A percentile compares a stretch with the other conserved stretches of the same genome.
phyloP scores from a whole-genome alignment of 495 filamentous ascomycete species.

The Lophiotrema nucula region DNA sequence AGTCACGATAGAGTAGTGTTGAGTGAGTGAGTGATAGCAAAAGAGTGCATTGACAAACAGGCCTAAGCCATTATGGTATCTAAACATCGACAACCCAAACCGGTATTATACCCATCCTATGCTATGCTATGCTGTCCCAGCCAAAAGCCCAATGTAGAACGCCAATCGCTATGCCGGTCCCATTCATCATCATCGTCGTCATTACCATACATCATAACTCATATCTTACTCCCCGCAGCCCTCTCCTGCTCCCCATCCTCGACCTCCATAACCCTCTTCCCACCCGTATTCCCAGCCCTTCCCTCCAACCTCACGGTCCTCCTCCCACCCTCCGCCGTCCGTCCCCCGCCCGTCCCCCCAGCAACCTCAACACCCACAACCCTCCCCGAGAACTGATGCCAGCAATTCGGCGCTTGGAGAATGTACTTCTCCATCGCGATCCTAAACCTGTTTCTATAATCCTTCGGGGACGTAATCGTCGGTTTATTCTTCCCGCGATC shows the following conservation, averaged over 20 bases:
- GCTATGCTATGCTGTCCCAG: no score
- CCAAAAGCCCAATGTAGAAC: no score
- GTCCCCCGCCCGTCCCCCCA: neutral
- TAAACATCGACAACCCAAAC: no score
- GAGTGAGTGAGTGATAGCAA: no score
- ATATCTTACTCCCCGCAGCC: constrained; percentile 18
- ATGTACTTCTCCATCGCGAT: constrained; percentile 96
- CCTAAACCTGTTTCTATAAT: constrained; percentile 93
- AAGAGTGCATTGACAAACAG: no score
- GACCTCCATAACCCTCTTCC: constrained; percentile 14
- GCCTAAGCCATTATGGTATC: no score
- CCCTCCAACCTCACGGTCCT: constrained; percentile 1
- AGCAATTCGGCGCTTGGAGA: constrained; percentile 69
- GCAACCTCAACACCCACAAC: neutral
- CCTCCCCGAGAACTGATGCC: constrained; percentile 61
- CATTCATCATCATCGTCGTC: no score
- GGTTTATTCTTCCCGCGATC: constrained; percentile 88
- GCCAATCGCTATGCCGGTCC: no score
- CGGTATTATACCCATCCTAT: no score
- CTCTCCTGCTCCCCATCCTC: constrained; percentile 16
- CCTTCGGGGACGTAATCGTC: constrained; percentile 94
- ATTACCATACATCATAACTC: no score
- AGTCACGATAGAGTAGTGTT: no score
- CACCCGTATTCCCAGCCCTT: constrained; percentile 2
- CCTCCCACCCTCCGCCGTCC: neutral